These are phyloP conservation scores for Tulasnella sp. DNA, from an alignment of 768 basidiomycete genomes.

Conservation along the genomic window DNA sequence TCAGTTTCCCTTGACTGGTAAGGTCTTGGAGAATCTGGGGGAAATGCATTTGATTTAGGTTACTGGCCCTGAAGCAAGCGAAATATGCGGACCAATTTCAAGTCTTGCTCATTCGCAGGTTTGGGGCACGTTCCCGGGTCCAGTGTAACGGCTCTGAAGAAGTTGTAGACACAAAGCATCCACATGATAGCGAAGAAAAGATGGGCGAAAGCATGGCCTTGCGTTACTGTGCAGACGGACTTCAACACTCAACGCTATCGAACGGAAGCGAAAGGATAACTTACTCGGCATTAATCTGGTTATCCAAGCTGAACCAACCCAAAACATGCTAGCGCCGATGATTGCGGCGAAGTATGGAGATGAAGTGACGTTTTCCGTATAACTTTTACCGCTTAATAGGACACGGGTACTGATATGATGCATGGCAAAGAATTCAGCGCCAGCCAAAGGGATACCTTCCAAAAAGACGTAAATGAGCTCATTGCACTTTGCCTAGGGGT, in stretches of 20 bases:
- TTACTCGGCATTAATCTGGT: constrained; percentile 62
- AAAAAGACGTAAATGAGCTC: background rate
- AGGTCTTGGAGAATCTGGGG: constrained; percentile 78
- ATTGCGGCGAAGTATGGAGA: constrained; percentile 93
- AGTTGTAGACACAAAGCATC: constrained; percentile 72
- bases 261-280: constrained; percentile 19
- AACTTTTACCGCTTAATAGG: constrained; percentile 66
- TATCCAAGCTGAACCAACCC: constrained; percentile 78
- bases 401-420: constrained; percentile 86
- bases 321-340: constrained; percentile 71
- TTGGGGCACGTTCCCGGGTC: constrained; percentile 85
- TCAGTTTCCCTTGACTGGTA: constrained; percentile 75
- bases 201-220: constrained; percentile 64
- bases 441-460: constrained; percentile 57
- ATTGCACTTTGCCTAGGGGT: background rate
- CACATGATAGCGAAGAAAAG: constrained; percentile 61
- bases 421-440: constrained; percentile 85
- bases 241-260: background rate
- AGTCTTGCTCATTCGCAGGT: constrained; percentile 68
- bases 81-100: constrained; percentile 58
- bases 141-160: constrained; percentile 78
- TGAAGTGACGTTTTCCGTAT: constrained; percentile 71
- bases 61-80: background rate
- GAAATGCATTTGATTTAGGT: background rate
- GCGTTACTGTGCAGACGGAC: constrained; percentile 42